phyloP scores from a whole-genome alignment of 805 yeast species.

The Pichia eremophila region DNA sequence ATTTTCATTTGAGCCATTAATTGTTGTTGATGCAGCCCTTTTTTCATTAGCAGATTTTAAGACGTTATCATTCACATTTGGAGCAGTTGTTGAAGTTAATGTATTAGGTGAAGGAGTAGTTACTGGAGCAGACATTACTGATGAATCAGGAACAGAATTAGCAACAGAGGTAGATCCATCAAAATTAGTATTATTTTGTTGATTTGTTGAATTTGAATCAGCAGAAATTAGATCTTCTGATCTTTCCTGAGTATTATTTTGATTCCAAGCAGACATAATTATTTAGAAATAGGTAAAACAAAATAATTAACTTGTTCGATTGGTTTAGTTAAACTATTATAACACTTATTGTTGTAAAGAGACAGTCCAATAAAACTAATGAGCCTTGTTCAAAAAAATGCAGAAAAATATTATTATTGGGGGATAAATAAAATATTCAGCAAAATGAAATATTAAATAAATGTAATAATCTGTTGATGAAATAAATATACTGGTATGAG shows the following conservation, averaged over 20 bases:
- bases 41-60: not conserved
- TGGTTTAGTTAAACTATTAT: too few species aligned
- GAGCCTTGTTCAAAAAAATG: too few species aligned
- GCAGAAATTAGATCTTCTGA: not conserved
- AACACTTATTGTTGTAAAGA: too few species aligned
- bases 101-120: not conserved
- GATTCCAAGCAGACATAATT: not conserved
- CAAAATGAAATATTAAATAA: too few species aligned
- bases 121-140: not conserved
- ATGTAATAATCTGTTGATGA: too few species aligned
- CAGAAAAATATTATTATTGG: too few species aligned
- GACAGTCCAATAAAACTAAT: too few species aligned
- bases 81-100: not conserved
- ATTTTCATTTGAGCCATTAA: too few species aligned
- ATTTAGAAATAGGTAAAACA: not conserved
- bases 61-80: not conserved
- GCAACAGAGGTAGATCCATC: not conserved
- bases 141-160: not conserved
- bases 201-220: not conserved
- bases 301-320: too few species aligned
- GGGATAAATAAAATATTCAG: too few species aligned
- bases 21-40: not conserved
- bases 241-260: not conserved
- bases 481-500: too few species aligned
- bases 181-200: not conserved